These are phyloP conservation scores for Musa schizocarpa DNA, from an alignment of 176 grass and related monocot genomes.

Conservation along the genomic window DNA sequence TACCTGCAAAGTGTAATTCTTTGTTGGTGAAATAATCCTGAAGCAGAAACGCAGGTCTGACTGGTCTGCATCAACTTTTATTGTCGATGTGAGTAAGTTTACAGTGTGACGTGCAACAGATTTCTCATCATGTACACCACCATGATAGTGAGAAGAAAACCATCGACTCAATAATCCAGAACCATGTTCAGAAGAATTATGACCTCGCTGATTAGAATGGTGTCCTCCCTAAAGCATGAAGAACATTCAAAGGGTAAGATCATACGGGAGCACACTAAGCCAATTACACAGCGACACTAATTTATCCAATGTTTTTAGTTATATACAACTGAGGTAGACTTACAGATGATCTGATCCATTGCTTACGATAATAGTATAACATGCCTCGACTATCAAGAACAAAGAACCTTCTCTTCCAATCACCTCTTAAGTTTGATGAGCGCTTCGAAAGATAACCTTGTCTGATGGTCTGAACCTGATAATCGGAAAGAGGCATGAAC, in stretches of 20 bases:
- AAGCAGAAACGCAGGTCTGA: conserved; percentile 93
- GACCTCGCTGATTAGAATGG: conserved; percentile 53
- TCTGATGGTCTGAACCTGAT: conserved; percentile 92
- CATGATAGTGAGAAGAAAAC: conserved; percentile 95
- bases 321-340: conserved; percentile 9
- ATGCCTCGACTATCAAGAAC: conserved; percentile 94
- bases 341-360: conserved; percentile 78
- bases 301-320: neutral
- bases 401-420: conserved; percentile 99
- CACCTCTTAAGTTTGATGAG: conserved; percentile 92
- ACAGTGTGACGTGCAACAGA: conserved; percentile 95
- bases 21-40: conserved; percentile 93
- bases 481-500: conserved; percentile 15
- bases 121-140: conserved; percentile 89
- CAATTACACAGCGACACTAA: conserved; percentile 15
- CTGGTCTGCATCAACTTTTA: conserved; percentile 92
- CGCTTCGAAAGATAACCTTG: conserved; percentile 96
- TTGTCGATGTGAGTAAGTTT: conserved; percentile 88
- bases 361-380: conserved; percentile 93
- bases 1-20: conserved; percentile 98
- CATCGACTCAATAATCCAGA: conserved; percentile 78
- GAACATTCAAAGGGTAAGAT: neutral
- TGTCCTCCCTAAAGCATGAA: conserved; percentile 53
- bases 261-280: neutral
- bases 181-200: conserved; percentile 63